These are phyloP conservation scores for Penicillium subrubescens DNA, from an alignment of 495 filamentous ascomycete genomes.

Conservation along the genomic window DNA sequence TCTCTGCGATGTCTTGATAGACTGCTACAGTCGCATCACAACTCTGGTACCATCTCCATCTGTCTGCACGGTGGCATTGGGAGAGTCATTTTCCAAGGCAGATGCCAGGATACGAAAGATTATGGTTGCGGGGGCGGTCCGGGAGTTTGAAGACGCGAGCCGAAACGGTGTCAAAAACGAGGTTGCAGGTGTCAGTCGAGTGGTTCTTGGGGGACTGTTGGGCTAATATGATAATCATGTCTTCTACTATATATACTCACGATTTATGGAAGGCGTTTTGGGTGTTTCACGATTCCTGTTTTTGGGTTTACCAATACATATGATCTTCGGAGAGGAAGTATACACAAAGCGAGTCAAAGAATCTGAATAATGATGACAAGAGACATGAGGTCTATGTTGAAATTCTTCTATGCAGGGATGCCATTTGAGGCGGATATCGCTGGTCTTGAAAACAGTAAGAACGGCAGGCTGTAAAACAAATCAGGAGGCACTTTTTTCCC, in stretches of 20 bases:
- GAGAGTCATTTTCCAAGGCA: slow-evolving; percentile 85
- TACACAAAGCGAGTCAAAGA: not conserved
- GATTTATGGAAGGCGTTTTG: slow-evolving; percentile 16
- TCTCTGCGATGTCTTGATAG: slow-evolving; percentile 92
- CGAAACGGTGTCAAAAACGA: slow-evolving; percentile 74
- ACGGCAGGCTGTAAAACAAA: slow-evolving; percentile 13
- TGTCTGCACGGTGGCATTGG: slow-evolving; percentile 63
- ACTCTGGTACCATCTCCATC: slow-evolving; percentile 67
- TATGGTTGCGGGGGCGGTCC: slow-evolving; percentile 78
- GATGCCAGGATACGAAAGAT: slow-evolving; percentile 84
- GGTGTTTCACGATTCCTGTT: slow-evolving; percentile 7
- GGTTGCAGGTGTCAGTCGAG: slow-evolving; percentile 78
- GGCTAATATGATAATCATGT: slow-evolving; percentile 41
- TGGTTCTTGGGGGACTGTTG: slow-evolving; percentile 87
- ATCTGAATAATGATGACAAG: not conserved
- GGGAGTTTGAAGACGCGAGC: slow-evolving; percentile 91
- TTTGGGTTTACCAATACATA: not conserved
- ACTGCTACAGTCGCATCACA: slow-evolving; percentile 81
- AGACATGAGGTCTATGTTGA: slow-evolving; percentile 9
- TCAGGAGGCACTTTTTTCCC: slow-evolving; percentile 22
- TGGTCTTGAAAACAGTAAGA: slow-evolving; percentile 6
- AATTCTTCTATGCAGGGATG: slow-evolving; percentile 19
- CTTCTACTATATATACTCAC: slow-evolving; percentile 11
- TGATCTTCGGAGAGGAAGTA: not conserved
- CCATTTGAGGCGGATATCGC: slow-evolving; percentile 17